These are phyloP conservation scores for Paramecium pentaurelia DNA, from an alignment of 73 alveolate genomes.

Conservation along the genomic window DNA sequence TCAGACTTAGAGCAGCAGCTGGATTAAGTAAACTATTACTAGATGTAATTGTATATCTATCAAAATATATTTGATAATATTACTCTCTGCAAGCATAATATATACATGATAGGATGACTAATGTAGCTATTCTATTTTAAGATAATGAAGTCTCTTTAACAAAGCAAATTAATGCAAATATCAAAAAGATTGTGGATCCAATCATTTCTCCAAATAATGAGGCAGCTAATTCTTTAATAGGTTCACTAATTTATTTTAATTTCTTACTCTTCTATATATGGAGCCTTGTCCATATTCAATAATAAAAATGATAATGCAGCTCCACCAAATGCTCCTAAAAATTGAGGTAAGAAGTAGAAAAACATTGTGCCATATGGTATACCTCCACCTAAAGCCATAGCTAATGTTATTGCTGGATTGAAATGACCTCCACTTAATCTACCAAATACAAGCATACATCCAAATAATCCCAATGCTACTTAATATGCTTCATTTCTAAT, in stretches of 20 bases:
- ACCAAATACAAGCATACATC: conserved; percentile 27
- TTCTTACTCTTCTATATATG: conserved; percentile 1
- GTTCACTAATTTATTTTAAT: neutral
- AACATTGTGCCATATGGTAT: neutral
- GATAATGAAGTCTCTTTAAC: conserved; percentile 16
- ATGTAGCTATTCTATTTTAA: neutral
- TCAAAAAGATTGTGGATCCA: conserved; percentile 4
- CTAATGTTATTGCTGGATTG: conserved; percentile 39
- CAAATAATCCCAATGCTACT: neutral
- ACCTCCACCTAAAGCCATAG: neutral
- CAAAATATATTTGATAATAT: neutral
- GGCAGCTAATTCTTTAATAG: neutral
- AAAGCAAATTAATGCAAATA: neutral
- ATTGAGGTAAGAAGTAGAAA: neutral
- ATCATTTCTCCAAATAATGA: conserved; percentile 34
- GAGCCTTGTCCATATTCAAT: conserved; percentile 12
- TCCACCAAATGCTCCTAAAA: neutral
- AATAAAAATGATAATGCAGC: neutral
- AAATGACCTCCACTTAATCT: conserved; percentile 41
- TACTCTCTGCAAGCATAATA: conserved; percentile 40
- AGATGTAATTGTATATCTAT: conserved; percentile 14
- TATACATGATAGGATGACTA: neutral
- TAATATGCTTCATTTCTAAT: neutral
- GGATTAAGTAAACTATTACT: conserved; percentile 8
- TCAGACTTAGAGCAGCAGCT: conserved; percentile 12